phyloP scores from a whole-genome alignment of 2,329 filamentous ascomycete genomes.

The Tolypocladium ophioglossoides region DNA sequence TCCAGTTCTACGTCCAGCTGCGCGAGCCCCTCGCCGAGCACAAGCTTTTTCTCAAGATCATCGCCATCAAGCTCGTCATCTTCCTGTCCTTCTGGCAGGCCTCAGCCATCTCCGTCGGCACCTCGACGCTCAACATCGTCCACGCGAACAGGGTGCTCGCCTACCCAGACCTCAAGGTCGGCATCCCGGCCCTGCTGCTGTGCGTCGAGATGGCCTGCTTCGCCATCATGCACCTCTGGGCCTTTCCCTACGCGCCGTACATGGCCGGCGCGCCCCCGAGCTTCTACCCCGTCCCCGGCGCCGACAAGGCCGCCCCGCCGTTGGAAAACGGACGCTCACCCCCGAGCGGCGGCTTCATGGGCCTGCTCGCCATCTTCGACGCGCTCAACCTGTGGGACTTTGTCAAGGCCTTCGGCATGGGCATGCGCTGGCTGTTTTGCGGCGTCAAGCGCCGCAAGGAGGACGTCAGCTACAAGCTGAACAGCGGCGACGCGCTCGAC shows the following conservation, averaged over 20 bases:
- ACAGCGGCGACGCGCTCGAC: constrained; percentile 21
- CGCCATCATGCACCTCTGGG: constrained; percentile 66
- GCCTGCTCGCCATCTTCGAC: constrained; percentile 55
- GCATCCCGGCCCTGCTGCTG: constrained; percentile 66
- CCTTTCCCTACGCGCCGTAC: constrained; percentile 71
- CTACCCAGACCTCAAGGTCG: constrained; percentile 69
- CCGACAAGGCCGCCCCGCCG: constrained; percentile 26
- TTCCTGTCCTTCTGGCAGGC: constrained; percentile 87
- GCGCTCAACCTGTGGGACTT: constrained; percentile 77
- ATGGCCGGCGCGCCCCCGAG: constrained; percentile 29
- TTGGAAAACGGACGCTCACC: constrained; percentile 31
- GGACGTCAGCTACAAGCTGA: constrained; percentile 36
- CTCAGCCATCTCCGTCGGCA: constrained; percentile 38
- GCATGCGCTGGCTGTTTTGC: constrained; percentile 71
- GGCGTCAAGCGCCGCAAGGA: constrained; percentile 52
- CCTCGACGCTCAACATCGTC: constrained; percentile 50
- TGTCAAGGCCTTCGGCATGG: constrained; percentile 66
- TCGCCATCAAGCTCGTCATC: constrained; percentile 83
- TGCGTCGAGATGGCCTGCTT: constrained; percentile 83
- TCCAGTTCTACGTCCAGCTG: constrained; percentile 79
- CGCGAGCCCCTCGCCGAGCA: constrained; percentile 57
- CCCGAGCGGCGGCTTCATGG: constrained; percentile 55
- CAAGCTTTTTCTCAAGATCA: constrained; percentile 66
- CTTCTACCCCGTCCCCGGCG: constrained; percentile 37
- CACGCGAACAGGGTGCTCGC: constrained; percentile 50